Evolutionary conservation across 176 grass and related monocot genomes (phyloP).

Genomic region (Carex littledalei): DNA sequence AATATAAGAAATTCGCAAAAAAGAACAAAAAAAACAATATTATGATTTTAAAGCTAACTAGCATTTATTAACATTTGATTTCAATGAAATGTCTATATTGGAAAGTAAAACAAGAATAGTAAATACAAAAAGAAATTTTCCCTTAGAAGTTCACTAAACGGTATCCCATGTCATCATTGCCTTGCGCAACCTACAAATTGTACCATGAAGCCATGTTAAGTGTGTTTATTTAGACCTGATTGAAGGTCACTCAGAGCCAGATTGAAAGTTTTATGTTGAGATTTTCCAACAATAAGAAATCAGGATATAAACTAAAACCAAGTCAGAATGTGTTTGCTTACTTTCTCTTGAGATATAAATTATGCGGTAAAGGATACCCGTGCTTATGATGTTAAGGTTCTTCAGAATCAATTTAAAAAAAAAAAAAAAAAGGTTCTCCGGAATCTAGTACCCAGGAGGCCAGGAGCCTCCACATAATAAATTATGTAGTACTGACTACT

Average conservation of each 20-base stretch:
- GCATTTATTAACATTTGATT: not conserved
- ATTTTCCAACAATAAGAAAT: too few relatives aligned
- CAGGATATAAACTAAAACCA: too few relatives aligned
- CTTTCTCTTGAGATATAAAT: too few relatives aligned
- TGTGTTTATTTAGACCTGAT: not conserved
- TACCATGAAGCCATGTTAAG: slow-evolving; percentile 1
- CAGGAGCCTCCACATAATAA: too few relatives aligned
- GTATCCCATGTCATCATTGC: not conserved
- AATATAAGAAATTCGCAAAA: not conserved
- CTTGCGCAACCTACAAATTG: not conserved
- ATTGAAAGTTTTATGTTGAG: too few relatives aligned
- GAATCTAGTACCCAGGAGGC: too few relatives aligned
- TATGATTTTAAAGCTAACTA: not conserved
- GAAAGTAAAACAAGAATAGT: not conserved
- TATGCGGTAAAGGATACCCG: too few relatives aligned
- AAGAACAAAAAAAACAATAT: not conserved
- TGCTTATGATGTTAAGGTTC: too few relatives aligned
- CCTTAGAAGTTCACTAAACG: not conserved
- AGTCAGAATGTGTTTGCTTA: too few relatives aligned
- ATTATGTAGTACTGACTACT: too few relatives aligned
- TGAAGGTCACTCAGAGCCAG: not conserved
- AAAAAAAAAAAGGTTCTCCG: too few relatives aligned
- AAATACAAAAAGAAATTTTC: not conserved
- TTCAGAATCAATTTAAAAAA: too few relatives aligned
- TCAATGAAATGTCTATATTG: not conserved